phyloP scores from a whole-genome alignment of 805 yeast genomes.

The Ogataea nonfermentans region DNA sequence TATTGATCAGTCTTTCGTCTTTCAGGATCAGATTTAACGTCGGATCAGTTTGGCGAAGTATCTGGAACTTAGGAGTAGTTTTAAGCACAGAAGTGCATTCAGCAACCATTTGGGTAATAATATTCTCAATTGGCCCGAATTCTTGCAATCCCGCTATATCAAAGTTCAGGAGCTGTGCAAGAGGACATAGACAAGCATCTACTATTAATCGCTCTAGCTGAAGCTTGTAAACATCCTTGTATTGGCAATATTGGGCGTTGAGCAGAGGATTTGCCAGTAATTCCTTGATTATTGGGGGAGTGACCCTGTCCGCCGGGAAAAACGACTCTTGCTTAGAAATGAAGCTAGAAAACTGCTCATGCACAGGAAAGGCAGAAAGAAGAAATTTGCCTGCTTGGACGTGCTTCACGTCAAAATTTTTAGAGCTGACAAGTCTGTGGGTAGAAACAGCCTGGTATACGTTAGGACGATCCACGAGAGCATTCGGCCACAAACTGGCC shows the following conservation, averaged over 20 bases:
- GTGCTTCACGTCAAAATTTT: conserved; percentile 26
- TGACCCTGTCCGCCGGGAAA: conserved; percentile 16
- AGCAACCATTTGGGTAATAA: conserved; percentile 11
- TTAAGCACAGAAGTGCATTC: conserved; percentile 18
- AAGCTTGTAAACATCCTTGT: conserved; percentile 16
- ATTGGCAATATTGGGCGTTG: conserved; percentile 22
- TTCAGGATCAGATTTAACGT: conserved; percentile 17
- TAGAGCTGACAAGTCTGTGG: conserved; percentile 19
- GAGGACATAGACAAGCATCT: conserved; percentile 24
- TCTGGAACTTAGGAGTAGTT: conserved; percentile 5
- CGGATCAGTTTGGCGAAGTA: conserved; percentile 15
- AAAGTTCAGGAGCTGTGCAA: conserved; percentile 13
- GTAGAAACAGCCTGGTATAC: conserved; percentile 24
- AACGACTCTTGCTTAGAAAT: conserved; percentile 7
- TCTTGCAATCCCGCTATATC: conserved; percentile 2
- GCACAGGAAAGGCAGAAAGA: conserved; percentile 20
- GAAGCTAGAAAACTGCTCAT: conserved; percentile 1
- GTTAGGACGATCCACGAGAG: conserved; percentile 15
- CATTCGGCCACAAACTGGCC: conserved; percentile 4
- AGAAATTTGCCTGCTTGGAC: conserved; percentile 22
- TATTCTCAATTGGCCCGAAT: conserved; percentile 5
- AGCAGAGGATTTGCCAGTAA: conserved; percentile 17
- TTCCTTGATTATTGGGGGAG: conserved; percentile 15
- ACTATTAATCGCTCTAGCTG: conserved; percentile 25
- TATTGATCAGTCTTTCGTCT: conserved; percentile 14